A percentile compares a stretch with the other conserved stretches of the same genome.
Evolutionary conservation across 371 early-diverging fungal genomes (phyloP).

Genomic region (Haplosporangium sp.): DNA sequence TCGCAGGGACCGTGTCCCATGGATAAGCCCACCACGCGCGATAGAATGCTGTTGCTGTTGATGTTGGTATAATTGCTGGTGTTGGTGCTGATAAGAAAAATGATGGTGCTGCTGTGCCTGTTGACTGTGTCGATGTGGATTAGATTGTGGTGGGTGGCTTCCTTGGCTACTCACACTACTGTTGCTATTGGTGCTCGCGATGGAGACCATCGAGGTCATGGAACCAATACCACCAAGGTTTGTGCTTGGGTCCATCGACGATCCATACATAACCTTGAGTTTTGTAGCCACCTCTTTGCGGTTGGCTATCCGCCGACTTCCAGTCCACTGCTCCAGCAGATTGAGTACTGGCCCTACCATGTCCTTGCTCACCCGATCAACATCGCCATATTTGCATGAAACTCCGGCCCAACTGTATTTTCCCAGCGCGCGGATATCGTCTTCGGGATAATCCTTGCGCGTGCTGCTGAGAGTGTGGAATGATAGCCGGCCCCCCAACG

Average conservation of each 20-base stretch:
- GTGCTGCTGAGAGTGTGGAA: not conserved
- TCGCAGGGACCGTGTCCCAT: slow-evolving; percentile 30
- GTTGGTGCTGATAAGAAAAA: not conserved
- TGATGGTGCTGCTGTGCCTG: slow-evolving; percentile 3
- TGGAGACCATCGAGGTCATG: slow-evolving; percentile 19
- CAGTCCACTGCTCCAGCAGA: slow-evolving; percentile 42
- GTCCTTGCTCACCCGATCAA: slow-evolving; percentile 46
- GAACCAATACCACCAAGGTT: not conserved
- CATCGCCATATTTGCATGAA: slow-evolving; percentile 31
- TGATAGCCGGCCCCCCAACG: not conserved
- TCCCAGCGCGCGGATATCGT: slow-evolving; percentile 45
- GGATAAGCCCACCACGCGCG: slow-evolving; percentile 10
- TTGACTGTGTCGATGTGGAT: not conserved
- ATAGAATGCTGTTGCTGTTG: not conserved
- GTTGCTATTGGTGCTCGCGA: slow-evolving; percentile 37
- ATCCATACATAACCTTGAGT: slow-evolving; percentile 51
- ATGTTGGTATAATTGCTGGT: slow-evolving; percentile 4
- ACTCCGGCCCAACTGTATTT: slow-evolving; percentile 55
- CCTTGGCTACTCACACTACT: slow-evolving; percentile 25
- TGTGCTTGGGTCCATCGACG: slow-evolving; percentile 24
- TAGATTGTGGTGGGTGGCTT: not conserved
- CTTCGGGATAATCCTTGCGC: slow-evolving; percentile 8
- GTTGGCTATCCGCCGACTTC: slow-evolving; percentile 22
- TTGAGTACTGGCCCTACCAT: slow-evolving; percentile 42
- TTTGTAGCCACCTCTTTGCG: slow-evolving; percentile 47